A percentile compares a stretch with the other conserved stretches of the same genome.
Evolutionary conservation across 1,284 basidiomycete genomes (phyloP).

Genomic region (Rhodotorula sp.): DNA sequence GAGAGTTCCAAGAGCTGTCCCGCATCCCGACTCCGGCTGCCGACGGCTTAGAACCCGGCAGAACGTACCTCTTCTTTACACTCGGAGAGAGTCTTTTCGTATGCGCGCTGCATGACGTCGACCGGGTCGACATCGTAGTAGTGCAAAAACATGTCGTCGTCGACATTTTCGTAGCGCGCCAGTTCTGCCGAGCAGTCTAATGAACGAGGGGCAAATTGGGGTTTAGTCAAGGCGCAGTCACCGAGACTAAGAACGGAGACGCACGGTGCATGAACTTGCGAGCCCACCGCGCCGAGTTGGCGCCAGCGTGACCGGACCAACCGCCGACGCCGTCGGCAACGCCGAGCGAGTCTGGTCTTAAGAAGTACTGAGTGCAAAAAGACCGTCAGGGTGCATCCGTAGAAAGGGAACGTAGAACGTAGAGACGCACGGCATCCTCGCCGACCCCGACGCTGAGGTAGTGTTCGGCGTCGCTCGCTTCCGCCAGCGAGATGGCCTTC

Average conservation of each 20-base stretch:
- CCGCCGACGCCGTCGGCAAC: constrained; percentile 88
- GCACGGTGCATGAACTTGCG: constrained; percentile 77
- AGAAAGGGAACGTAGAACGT: constrained; percentile 44
- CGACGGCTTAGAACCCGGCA: not conserved
- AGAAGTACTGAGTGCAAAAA: constrained; percentile 59
- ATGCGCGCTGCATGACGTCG: constrained; percentile 59
- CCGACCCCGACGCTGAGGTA: constrained; percentile 45
- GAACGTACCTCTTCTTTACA: constrained; percentile 50
- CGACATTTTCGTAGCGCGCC: constrained; percentile 42
- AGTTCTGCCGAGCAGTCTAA: constrained; percentile 42
- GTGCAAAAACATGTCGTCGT: constrained; percentile 40
- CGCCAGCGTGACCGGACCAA: constrained; percentile 61
- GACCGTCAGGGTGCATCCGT: not conserved
- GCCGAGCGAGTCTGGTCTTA: constrained; percentile 74
- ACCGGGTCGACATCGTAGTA: constrained; percentile 54
- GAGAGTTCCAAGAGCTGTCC: not conserved
- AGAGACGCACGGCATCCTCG: constrained; percentile 41
- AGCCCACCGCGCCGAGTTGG: constrained; percentile 72
- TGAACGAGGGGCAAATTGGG: not conserved
- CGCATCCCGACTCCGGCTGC: not conserved
- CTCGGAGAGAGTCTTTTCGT: constrained; percentile 55
- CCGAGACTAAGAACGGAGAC: not conserved
- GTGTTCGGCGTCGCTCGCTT: constrained; percentile 38
- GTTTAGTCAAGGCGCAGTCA: not conserved
- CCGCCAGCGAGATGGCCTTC: constrained; percentile 30